Evolutionary conservation across 495 filamentous ascomycete genomes (phyloP).

Genomic region (Lasiosphaeriaceae sp.): DNA sequence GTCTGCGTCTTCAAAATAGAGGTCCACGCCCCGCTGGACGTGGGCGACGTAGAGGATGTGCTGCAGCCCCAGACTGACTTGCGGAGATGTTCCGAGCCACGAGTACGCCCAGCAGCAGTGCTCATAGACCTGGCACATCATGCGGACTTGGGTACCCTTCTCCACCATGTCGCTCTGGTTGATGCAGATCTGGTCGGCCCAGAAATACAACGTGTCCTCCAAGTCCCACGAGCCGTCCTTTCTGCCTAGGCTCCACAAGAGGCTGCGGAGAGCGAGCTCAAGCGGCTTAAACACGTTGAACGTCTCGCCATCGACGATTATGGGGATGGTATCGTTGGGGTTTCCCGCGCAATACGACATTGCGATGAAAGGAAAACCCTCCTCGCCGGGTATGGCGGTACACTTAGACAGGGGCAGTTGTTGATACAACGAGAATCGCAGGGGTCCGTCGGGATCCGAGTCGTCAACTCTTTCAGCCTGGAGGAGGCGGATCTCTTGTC

Average conservation of each 20-base stretch:
- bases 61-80: background rate
- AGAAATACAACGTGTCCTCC: constrained; percentile 7
- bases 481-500: background rate
- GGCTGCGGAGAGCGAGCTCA: background rate
- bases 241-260: background rate
- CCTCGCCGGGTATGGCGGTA: background rate
- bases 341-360: constrained; percentile 9
- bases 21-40: background rate
- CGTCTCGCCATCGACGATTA: background rate
- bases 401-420: background rate
- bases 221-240: background rate
- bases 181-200: constrained; percentile 27
- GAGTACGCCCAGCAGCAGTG: constrained; percentile 5
- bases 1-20: background rate
- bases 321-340: background rate
- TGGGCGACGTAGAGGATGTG: background rate
- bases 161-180: constrained; percentile 22
- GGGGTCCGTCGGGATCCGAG: background rate
- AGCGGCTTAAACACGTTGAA: constrained; percentile 2
- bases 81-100: constrained; percentile 14
- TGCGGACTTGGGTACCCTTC: constrained; percentile 19
- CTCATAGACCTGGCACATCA: constrained; percentile 19
- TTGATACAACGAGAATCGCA: background rate
- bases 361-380: background rate
- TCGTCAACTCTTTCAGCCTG: background rate